A percentile compares a stretch with the other conserved stretches of the same genome.
Evolutionary conservation across 148 eudicot genomes (phyloP).

Genomic region (Rhododendron simsii): DNA sequence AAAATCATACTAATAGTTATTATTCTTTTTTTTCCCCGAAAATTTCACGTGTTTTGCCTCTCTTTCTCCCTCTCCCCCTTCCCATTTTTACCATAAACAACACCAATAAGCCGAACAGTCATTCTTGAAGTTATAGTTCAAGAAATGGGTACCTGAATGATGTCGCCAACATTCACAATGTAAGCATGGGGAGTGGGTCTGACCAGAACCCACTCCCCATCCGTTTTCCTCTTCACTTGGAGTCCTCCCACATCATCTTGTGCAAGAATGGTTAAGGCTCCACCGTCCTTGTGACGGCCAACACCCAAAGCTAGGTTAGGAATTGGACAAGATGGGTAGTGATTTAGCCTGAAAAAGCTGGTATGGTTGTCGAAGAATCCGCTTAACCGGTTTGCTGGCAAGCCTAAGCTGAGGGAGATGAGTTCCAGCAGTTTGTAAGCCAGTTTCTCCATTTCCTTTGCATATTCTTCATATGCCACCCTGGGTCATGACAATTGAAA

Average conservation of each 20-base stretch:
- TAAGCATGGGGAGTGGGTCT: constrained; percentile 57
- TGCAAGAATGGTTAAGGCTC: constrained; percentile 66
- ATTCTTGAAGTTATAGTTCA: background rate
- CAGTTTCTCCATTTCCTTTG: constrained; percentile 47
- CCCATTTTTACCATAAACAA: no score
- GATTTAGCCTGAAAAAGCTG: constrained; percentile 49
- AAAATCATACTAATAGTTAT: no score
- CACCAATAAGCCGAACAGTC: background rate
- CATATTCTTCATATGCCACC: constrained; percentile 52
- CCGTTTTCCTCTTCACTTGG: constrained; percentile 56
- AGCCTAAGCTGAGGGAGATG: constrained; percentile 58
- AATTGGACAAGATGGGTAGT: constrained; percentile 65
- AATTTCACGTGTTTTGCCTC: no score
- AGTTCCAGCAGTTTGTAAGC: constrained; percentile 46
- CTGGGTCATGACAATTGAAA: constrained; percentile 21
- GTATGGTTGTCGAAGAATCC: constrained; percentile 44
- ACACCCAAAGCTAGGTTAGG: constrained; percentile 66
- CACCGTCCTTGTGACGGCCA: constrained; percentile 71
- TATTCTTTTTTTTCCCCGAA: no score
- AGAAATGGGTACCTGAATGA: constrained; percentile 54
- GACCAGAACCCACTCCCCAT: constrained; percentile 75
- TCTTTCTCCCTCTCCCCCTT: no score
- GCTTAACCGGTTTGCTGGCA: constrained; percentile 30
- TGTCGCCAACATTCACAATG: constrained; percentile 72
- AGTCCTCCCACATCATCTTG: constrained; percentile 91